Evolutionary conservation across 495 filamentous ascomycete genomes (phyloP), one percentile per base, ranked within the genome.

Genomic region (Penicillium soppii): DNA sequence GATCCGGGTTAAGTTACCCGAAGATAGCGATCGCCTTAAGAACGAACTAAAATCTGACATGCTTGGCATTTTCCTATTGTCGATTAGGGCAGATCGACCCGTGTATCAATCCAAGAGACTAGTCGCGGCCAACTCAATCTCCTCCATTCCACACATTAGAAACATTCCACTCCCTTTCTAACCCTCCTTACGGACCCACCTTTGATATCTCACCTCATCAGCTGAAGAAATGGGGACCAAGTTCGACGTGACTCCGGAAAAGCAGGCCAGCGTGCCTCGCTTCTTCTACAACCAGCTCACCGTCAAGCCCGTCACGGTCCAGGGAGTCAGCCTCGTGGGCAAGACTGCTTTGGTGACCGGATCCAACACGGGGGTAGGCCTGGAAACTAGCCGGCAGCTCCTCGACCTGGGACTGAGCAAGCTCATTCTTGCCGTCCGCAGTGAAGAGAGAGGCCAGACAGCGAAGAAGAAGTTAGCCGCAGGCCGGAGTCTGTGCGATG

Each of bases 401-500:
- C 62, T 80, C 5, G 32, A 40, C 3, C 59, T 69, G 7, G 53
- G 60, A 0, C 54, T 79, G 1, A 64, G 68, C 5, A 69, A 58
- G 40, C 59, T 82, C 2, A 71, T 81, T 50, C 49, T 82, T 1
- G 76, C 74, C 9, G 77, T 79, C 3, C 77, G 79, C 22, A 71
- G 52, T 17, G 29, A 45, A 0, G 47, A 50, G 6, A 76, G 70
- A 46, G 80, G 80, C 3, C 52, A 73, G 29, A 55, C 40, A 0
- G 54, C 20, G 47, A 51, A 15, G 1, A 37, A 42, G 27, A 16
- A n/a, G 0, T 37, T 58, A 16, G 36, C 45, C 32, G 51, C 39
- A 2, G 22, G 25, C 5, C 43, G 35, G 8, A 21, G 25, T 12
- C 9, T 41, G 6, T 33, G 21, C 5, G 19, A 22, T 1, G 65